Evolutionary conservation across 495 filamentous ascomycete genomes (phyloP).

Genomic region (Friedmanniomyces simplex): DNA sequence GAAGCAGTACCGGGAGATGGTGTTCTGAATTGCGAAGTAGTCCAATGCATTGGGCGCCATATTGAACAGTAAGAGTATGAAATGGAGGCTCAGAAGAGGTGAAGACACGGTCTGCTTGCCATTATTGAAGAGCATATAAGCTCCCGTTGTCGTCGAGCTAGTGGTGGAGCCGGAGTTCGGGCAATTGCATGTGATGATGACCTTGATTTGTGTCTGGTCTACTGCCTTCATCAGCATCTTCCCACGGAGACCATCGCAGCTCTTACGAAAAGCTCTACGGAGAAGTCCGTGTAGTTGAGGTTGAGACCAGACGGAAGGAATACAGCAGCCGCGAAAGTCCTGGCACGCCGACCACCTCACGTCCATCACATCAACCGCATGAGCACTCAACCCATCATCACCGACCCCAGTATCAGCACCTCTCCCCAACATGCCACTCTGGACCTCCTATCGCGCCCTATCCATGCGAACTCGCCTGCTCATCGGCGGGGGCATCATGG

Average conservation of each 20-base stretch:
- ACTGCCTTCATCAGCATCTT: no score
- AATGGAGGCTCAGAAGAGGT: neutral
- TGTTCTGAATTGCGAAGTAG: constrained; percentile 26
- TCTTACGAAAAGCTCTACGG: no score
- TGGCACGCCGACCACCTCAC: no score
- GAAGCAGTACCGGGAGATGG: constrained; percentile 25
- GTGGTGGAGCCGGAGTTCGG: neutral
- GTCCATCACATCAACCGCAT: no score
- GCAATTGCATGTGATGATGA: no score
- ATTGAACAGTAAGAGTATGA: neutral
- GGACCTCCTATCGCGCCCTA: constrained; percentile 46
- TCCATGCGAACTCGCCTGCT: constrained; percentile 50
- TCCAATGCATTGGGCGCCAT: constrained; percentile 20
- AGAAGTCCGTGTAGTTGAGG: no score
- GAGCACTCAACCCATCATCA: neutral
- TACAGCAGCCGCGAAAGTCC: no score
- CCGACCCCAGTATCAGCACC: neutral
- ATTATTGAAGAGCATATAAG: no score
- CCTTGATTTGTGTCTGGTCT: no score
- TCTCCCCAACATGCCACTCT: neutral
- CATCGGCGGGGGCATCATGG: constrained; percentile 55
- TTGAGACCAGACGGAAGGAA: no score
- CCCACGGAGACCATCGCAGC: no score
- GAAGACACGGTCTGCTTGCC: no score
- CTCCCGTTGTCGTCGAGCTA: neutral